phyloP scores from a whole-genome alignment of 441 rosid species.

The Pelargonium australe region DNA sequence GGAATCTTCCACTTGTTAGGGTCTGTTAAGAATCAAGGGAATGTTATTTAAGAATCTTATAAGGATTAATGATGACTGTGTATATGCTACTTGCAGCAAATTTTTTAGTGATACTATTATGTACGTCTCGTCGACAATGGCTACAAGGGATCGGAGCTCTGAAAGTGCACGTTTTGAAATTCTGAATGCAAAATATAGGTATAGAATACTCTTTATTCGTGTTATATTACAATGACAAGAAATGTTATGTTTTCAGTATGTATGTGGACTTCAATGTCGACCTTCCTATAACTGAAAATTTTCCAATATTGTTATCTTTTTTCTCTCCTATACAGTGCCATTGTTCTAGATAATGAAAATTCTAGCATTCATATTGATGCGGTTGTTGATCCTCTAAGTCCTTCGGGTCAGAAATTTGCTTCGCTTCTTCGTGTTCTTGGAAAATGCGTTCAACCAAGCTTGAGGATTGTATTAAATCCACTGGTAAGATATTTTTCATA shows the following conservation, averaged over 20 bases:
- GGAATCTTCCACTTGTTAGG: no score
- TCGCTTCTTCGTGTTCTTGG: slow-evolving; percentile 72
- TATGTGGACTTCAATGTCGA: background rate
- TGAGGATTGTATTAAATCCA: slow-evolving; percentile 92
- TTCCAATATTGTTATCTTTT: slow-evolving; percentile 4
- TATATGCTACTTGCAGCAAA: slow-evolving; percentile 55
- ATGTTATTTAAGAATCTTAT: background rate
- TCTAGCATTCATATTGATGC: slow-evolving; percentile 87
- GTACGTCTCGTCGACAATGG: slow-evolving; percentile 86
- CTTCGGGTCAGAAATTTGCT: slow-evolving; percentile 82
- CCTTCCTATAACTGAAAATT: background rate
- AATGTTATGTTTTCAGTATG: slow-evolving; percentile 2
- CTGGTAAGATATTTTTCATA: slow-evolving; percentile 49
- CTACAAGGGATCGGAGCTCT: slow-evolving; percentile 78
- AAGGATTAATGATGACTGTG: slow-evolving; percentile 21
- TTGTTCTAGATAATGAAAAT: slow-evolving; percentile 60
- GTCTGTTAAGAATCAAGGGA: no score
- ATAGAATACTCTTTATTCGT: slow-evolving; percentile 10
- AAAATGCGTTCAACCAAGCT: slow-evolving; percentile 82
- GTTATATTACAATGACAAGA: background rate
- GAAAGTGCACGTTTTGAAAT: slow-evolving; percentile 95
- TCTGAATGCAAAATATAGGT: slow-evolving; percentile 77
- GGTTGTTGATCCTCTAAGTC: slow-evolving; percentile 91
- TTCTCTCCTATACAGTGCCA: slow-evolving; percentile 55
- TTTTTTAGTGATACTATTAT: slow-evolving; percentile 79